Conservation (phyloP, 2,329 filamentous ascomycete genomes). For the Endothia cerciana region DNA sequence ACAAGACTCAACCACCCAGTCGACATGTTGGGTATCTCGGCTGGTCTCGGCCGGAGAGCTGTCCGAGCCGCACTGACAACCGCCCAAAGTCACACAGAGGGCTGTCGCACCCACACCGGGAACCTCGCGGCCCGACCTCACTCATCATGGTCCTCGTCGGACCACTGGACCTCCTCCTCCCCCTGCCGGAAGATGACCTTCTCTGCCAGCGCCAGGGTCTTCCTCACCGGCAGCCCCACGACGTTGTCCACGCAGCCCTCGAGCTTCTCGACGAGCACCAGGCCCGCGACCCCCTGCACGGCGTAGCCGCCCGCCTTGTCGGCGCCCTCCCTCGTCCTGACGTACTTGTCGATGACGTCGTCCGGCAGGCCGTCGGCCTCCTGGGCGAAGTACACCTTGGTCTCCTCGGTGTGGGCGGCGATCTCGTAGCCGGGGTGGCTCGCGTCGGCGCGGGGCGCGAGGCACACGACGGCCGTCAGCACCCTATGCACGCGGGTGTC, state of each 20-base stretch:
- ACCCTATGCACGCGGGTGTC: conserved; percentile 81
- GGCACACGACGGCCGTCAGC: conserved; percentile 81
- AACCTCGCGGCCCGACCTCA: not conserved
- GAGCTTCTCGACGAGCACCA: conserved; percentile 86
- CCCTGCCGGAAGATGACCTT: conserved; percentile 80
- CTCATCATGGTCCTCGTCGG: conserved; percentile 37
- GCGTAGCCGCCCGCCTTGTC: conserved; percentile 98
- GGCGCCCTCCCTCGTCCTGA: conserved; percentile 84
- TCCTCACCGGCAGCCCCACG: conserved; percentile 82
- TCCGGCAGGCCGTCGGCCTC: conserved; percentile 65
- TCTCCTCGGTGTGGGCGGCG: conserved; percentile 85
- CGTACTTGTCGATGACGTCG: conserved; percentile 79
- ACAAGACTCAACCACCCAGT: not conserved
- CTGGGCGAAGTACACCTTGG: conserved; percentile 81
- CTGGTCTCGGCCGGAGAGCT: not conserved
- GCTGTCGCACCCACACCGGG: not conserved
- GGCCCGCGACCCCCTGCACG: conserved; percentile 83
- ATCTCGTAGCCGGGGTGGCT: conserved; percentile 84
- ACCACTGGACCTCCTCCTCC: conserved; percentile 59
- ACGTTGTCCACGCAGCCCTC: conserved; percentile 94
- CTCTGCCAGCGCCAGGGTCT: conserved; percentile 81
- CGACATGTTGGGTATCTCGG: not conserved
- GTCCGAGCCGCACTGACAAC: not conserved
- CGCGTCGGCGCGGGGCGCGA: conserved; percentile 81
- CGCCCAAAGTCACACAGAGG: too few species aligned